These are phyloP conservation scores for Naematelia aurantialba DNA, from an alignment of 768 basidiomycete species.

Conservation along the genomic window DNA sequence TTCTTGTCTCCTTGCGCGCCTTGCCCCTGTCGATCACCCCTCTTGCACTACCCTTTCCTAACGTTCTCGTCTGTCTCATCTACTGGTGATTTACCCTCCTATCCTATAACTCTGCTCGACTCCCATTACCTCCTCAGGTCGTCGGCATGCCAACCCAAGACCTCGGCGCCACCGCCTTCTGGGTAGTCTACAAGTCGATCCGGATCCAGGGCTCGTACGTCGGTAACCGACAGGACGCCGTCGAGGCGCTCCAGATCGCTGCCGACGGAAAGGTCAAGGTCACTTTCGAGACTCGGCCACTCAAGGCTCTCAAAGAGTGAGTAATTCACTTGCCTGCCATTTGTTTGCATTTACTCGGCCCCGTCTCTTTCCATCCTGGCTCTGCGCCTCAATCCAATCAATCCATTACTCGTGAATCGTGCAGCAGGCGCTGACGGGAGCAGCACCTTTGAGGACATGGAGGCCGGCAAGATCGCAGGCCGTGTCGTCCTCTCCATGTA, in stretches of 20 bases:
- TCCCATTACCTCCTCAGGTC: conserved; percentile 23
- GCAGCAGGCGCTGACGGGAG: too few species aligned
- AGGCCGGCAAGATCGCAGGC: conserved; percentile 27
- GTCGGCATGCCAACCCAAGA: conserved; percentile 66
- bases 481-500: conserved; percentile 16
- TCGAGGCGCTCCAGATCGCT: conserved; percentile 75
- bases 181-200: conserved; percentile 49
- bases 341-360: background rate
- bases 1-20: background rate
- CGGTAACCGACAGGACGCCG: conserved; percentile 67
- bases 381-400: too few species aligned
- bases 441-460: conserved; percentile 29
- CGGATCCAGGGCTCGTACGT: conserved; percentile 53
- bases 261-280: conserved; percentile 62
- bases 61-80: background rate
- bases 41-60: background rate
- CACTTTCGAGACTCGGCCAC: conserved; percentile 16
- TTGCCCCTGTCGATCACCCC: background rate
- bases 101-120: too few species aligned
- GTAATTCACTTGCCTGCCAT: background rate
- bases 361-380: background rate
- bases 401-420: too few species aligned
- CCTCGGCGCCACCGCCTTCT: conserved; percentile 52
- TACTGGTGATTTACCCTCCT: background rate
- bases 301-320: conserved; percentile 20